Evolutionary conservation across 1,139 yeast genomes (phyloP).

Genomic region (Taiozyma sp.): DNA sequence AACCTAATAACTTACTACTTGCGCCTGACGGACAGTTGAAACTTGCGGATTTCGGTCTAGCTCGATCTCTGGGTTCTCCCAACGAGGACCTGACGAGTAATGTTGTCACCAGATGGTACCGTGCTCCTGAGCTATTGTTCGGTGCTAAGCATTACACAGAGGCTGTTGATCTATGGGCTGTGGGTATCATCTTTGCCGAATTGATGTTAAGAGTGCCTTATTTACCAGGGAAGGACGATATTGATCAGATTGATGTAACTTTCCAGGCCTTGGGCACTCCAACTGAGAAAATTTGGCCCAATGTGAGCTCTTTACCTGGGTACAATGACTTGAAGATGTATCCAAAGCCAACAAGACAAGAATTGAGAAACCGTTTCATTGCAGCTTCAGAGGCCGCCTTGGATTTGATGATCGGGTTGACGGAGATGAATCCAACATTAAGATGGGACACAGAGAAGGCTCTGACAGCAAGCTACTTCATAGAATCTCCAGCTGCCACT

Average conservation of each 20-base stretch:
- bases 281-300: slow-evolving; percentile 89
- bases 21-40: slow-evolving; percentile 86
- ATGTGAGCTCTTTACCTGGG: slow-evolving; percentile 72
- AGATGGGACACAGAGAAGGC: slow-evolving; percentile 69
- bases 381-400: slow-evolving; percentile 91
- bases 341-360: slow-evolving; percentile 83
- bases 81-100: slow-evolving; percentile 79
- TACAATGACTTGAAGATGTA: slow-evolving; percentile 69
- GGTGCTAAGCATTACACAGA: slow-evolving; percentile 88
- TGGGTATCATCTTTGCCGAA: slow-evolving; percentile 95
- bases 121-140: slow-evolving; percentile 89
- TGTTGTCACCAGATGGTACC: slow-evolving; percentile 96
- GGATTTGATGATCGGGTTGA: slow-evolving; percentile 69
- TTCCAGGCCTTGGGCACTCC: slow-evolving; percentile 96
- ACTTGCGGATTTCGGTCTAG: slow-evolving; percentile 96
- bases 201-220: slow-evolving; percentile 93
- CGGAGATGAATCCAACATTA: slow-evolving; percentile 72
- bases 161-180: slow-evolving; percentile 92
- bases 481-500: slow-evolving; percentile 75
- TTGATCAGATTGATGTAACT: slow-evolving; percentile 86
- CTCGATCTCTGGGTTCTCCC: slow-evolving; percentile 75
- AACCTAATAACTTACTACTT: slow-evolving; percentile 76
- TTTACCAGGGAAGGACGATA: slow-evolving; percentile 86
- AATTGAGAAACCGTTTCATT: slow-evolving; percentile 75
- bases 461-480: slow-evolving; percentile 62